Base-by-base conservation (phyloP, 805 yeast species). In the Candida ulmi region DNA sequence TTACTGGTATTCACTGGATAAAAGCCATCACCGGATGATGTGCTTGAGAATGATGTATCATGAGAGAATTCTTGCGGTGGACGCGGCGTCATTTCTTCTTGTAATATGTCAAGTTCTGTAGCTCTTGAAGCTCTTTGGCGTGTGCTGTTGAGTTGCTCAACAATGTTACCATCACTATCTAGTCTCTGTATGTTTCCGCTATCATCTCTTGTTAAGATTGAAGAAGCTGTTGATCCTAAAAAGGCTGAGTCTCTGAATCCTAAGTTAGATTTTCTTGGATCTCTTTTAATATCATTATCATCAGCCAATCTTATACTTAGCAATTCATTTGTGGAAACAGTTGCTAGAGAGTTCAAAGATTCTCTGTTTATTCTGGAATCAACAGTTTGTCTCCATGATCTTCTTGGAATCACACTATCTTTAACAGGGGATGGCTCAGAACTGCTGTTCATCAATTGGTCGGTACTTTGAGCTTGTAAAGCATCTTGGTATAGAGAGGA, bases 261-360 rank as follows among this genome's bases (percentile, higher is more conserved):
- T 30, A 68, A 41, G 19, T 62, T 60, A 2, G 71, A 63, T 46
- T 67, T 68, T 42, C 65, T 58, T 17, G 71, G 69, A 38, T 66
- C 69, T 44, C 71, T 68, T 29, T 63, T 63, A 21, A 71, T 54
- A 29, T 60, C 59, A 24, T 63, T 65, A 44, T 80, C 84, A 29
- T 82, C 84, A 3, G 84, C 88, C 31, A 88, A 68, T 52, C 88
- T 74, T 29, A 88, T 87, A 5, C 86, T 83, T 54, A 88, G 72
- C 35, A 88, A 71, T 56, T 87, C 91, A 37, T 82, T 86, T 1
- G 96, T 87, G 25, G 90, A 80, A 26, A 90, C 90, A 0, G 96
- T 88, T 21, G 88, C 88, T 41, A 83, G 53, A 0, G 96, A 85
- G 29, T 73, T 74, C 40, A 77, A 68, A 9, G 95, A 82, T 27